These are phyloP conservation scores for Pyrenochaeta sp. DNA, from an alignment of 2,329 filamentous ascomycete genomes.

Conservation along the genomic window DNA sequence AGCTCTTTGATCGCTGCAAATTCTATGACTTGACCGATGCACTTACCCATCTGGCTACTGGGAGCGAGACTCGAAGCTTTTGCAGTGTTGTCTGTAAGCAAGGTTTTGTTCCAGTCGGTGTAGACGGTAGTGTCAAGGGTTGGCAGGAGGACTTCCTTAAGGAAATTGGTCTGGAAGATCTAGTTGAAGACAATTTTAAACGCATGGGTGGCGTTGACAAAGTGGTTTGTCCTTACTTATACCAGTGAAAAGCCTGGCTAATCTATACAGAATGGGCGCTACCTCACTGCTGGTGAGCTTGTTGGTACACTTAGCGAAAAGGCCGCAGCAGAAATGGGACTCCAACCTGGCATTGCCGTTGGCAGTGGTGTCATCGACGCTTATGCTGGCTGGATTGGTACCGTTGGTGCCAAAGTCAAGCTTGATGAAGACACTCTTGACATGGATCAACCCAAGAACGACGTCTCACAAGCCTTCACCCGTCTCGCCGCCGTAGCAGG, in stretches of 20 bases:
- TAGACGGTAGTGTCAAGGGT: conserved; percentile 95
- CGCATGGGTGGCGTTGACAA: conserved; percentile 93
- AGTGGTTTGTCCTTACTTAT: conserved; percentile 73
- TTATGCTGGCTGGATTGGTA: conserved; percentile 98
- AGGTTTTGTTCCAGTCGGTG: conserved; percentile 93
- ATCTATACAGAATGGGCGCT: conserved; percentile 80
- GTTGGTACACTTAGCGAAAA: conserved; percentile 86
- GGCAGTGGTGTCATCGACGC: conserved; percentile 98
- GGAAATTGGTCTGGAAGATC: conserved; percentile 84
- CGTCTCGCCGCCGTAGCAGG: conserved; percentile 93
- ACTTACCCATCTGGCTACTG: conserved; percentile 92
- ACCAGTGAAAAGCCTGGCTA: conserved; percentile 37
- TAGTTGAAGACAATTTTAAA: conserved; percentile 87
- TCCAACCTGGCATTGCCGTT: conserved; percentile 87
- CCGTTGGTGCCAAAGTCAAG: conserved; percentile 94
- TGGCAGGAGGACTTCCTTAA: conserved; percentile 97
- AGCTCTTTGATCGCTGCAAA: conserved; percentile 90
- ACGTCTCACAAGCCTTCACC: conserved; percentile 90
- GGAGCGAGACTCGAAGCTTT: conserved; percentile 89
- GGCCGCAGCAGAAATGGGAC: conserved; percentile 82
- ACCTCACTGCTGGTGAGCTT: conserved; percentile 89
- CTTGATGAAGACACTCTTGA: conserved; percentile 74
- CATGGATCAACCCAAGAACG: conserved; percentile 75
- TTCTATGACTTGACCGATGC: conserved; percentile 96
- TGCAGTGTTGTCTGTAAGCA: conserved; percentile 98